These are phyloP conservation scores for Cystobasidium tubakii DNA, from an alignment of 768 basidiomycete genomes.

Conservation along the genomic window DNA sequence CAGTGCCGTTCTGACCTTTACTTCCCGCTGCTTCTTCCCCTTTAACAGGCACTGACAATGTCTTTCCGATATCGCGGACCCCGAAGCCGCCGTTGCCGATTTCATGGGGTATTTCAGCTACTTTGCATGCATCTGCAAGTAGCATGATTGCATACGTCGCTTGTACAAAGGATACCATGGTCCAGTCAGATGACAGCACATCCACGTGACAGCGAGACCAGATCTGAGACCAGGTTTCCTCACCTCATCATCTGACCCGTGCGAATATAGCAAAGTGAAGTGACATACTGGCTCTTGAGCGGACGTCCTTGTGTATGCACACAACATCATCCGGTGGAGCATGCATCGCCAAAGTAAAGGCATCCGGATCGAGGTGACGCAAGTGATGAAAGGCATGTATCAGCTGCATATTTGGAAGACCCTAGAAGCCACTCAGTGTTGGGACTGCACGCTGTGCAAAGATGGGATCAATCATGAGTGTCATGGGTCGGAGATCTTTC, in stretches of 20 bases:
- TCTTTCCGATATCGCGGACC: conserved; percentile 50
- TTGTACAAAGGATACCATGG: not conserved
- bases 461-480: conserved; percentile 53
- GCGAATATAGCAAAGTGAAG: conserved; percentile 55
- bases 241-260: conserved; percentile 52
- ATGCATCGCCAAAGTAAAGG: conserved; percentile 50
- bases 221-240: conserved; percentile 42
- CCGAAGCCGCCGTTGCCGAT: conserved; percentile 50
- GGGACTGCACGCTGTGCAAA: conserved; percentile 50
- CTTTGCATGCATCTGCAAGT: conserved; percentile 42
- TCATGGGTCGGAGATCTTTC: conserved; percentile 42
- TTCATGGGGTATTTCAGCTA: conserved; percentile 40
- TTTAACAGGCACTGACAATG: not conserved
- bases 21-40: not conserved
- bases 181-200: too few species aligned
- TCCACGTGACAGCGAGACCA: too few species aligned
- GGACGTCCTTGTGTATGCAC: conserved; percentile 51
- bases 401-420: conserved; percentile 44
- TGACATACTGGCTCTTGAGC: conserved; percentile 39
- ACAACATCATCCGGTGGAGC: conserved; percentile 53
- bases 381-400: not conserved
- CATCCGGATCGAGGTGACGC: conserved; percentile 46
- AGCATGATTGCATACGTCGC: conserved; percentile 23
- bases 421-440: conserved; percentile 47
- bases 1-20: too few species aligned